These are phyloP conservation scores for Gossypium rotundifolium DNA, from an alignment of 345 rosid species.

Conservation along the genomic window DNA sequence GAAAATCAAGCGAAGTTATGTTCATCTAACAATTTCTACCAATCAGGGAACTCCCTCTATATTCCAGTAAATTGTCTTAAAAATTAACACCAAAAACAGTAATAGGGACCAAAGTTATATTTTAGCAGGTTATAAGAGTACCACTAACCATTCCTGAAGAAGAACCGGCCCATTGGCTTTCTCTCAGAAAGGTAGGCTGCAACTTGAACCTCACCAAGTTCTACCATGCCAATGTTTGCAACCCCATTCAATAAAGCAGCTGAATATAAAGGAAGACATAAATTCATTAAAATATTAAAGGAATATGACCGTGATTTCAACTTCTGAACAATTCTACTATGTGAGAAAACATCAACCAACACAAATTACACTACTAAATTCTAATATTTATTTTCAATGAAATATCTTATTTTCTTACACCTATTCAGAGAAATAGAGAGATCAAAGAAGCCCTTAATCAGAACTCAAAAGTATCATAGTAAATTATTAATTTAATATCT, in stretches of 20 bases:
- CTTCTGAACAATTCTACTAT: neutral
- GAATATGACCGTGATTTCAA: constrained; percentile 3
- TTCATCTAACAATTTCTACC: neutral
- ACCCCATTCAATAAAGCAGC: constrained; percentile 70
- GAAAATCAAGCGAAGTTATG: neutral
- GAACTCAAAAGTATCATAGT: neutral
- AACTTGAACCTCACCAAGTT: constrained; percentile 62
- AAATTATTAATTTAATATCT: neutral
- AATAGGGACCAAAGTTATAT: neutral
- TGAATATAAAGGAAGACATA: constrained; percentile 23
- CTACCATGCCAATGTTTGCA: constrained; percentile 71
- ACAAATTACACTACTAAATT: neutral
- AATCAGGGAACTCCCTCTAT: neutral
- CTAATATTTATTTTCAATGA: neutral
- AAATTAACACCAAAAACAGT: neutral
- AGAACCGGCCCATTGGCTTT: constrained; percentile 63
- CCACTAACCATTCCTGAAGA: constrained; percentile 66
- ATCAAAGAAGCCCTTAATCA: neutral
- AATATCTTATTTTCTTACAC: neutral
- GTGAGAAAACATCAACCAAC: neutral
- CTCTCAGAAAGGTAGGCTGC: constrained; percentile 76
- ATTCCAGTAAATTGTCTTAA: neutral
- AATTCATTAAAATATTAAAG: neutral
- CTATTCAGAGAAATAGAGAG: neutral
- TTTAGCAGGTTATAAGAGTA: neutral